Percentiles rank a stretch among this genome's conserved stretches.
Conservation (phyloP, 441 rosid species). For the Bocquillonia castaneifolia region DNA sequence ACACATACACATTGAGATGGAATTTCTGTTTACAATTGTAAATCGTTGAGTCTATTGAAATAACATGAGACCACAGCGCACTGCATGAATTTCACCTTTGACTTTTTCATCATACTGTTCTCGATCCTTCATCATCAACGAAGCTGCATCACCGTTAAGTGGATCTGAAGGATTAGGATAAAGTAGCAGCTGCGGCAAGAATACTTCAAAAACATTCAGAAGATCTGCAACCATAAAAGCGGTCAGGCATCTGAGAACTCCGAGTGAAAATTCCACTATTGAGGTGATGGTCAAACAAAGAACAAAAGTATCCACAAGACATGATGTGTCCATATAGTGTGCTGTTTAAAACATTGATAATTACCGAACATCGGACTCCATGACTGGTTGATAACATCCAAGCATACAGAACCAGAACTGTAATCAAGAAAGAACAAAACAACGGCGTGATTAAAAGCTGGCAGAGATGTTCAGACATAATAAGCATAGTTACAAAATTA, state of each 20-base stretch:
- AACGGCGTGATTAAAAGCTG: constrained; percentile 1
- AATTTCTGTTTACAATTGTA: background rate
- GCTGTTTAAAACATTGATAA: constrained; percentile 1
- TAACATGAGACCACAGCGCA: background rate
- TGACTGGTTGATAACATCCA: constrained; percentile 75
- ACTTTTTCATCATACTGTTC: constrained; percentile 57
- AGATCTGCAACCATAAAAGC: constrained; percentile 44
- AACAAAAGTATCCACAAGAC: background rate
- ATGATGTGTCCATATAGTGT: background rate
- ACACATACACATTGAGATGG: background rate
- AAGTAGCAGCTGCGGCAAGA: constrained; percentile 63
- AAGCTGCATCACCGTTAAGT: constrained; percentile 62
- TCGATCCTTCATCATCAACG: constrained; percentile 57
- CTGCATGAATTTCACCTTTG: constrained; percentile 35
- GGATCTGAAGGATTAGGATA: constrained; percentile 70
- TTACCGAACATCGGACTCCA: constrained; percentile 90
- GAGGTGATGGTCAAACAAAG: background rate
- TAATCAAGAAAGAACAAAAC: constrained; percentile 11
- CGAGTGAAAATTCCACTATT: background rate
- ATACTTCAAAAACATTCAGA: constrained; percentile 58
- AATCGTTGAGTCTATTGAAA: no score
- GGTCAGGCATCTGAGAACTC: background rate
- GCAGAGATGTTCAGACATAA: background rate
- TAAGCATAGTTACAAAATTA: constrained; percentile 9
- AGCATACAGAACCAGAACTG: constrained; percentile 77